Base-by-base conservation (phyloP, 106 monocot species). In the Allium sativum region DNA sequence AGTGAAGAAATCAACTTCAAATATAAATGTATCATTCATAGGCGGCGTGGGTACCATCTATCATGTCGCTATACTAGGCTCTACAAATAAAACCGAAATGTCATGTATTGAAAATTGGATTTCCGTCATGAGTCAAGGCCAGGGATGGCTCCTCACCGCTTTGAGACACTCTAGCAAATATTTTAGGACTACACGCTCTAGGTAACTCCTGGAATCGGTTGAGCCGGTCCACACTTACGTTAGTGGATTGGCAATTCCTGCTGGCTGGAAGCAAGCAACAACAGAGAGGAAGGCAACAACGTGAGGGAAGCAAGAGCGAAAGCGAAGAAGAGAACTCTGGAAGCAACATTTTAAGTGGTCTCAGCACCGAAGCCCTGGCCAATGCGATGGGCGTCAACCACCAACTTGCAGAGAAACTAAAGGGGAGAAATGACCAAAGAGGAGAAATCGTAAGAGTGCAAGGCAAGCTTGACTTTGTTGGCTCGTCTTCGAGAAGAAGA, bases 401-500 rank as follows among this genome's bases (percentile, higher is more conserved):
- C 22, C 68, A 81, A 11, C 62, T 62, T 0, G 85, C 74, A 15
- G 53, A 44, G 58, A 85, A 74, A 64, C 58, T 85, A 15, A 73
- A 85, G 67, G 57, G 70, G 48, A 51, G 52, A 18, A 64, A 75
- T 48, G 68, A 72, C 16, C 45, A 21, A 45, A 74, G 69, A 40
- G 81, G 85, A 1, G 53, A 70, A 42, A 81, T 85, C 51, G 58
- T 81, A 7, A 59, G 66, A 14, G 75, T 78, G 44, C 64, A 71
- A 40, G 46, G 52, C 8, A 65, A 56, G 6, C 72, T 50, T 15
- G 48, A 50, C 15, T 11, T 50, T 11, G 11, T 50, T 11, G 15
- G 48, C 13, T 15, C 48, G 0, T 50, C 48, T 11, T 12, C 13
- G 6, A 50, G 48, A 11, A 15, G 48, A 50, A 15, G 15, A 11